Evolutionary conservation across 768 basidiomycete species (phyloP), one percentile per base, ranked within the genome.

Genomic region (Cystofilobasidium bisporidii): DNA sequence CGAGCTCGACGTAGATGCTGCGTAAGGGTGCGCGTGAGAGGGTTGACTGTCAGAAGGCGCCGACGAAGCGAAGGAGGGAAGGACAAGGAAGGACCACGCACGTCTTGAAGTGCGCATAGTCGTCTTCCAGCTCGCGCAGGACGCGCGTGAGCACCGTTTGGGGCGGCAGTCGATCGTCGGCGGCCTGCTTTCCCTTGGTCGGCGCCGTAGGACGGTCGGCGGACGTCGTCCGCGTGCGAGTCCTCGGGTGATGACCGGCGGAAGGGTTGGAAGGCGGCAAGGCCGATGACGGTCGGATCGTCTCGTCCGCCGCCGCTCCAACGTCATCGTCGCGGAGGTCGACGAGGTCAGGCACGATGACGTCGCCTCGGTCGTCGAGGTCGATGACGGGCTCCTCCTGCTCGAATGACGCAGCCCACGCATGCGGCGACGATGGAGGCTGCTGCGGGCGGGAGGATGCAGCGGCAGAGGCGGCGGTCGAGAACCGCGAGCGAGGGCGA

Each of bases 41-140:
- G 10, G 43, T 24, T 24, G 28, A 59, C 2, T n/a, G 8, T 55
- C 43, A 47, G 24, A 38, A 33, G 6, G 3, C 22, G 26, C 22
- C 1, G 20, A 38, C 22, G 4, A 14, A 12, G 26, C 8, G 22
- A 12, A 32, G 33, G 11, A 22, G 3, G 12, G 32, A 38, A 18
- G 45, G 40, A 24, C 15, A 10, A 5, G 15, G 30, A 10, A 48
- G 22, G 24, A 28, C n/a, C n/a, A 79, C 85, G 33, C 71, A 97
- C 96, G 87, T 85, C 78, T 91, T 96, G 76, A 93, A 94, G 78
- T 91, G 90, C 41, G 84, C 84, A 74, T 97, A 98, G 74, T 99
- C 94, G 69, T 91, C 91, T 75, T 98, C 94, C 11, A 99, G 80
- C 77, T 94, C 91, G 69, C 87, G 76, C 36, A 97, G 79, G 15